These are phyloP conservation scores for Brasenia schreberi DNA, from an alignment of 164 flowering plant species.

Conservation along the genomic window DNA sequence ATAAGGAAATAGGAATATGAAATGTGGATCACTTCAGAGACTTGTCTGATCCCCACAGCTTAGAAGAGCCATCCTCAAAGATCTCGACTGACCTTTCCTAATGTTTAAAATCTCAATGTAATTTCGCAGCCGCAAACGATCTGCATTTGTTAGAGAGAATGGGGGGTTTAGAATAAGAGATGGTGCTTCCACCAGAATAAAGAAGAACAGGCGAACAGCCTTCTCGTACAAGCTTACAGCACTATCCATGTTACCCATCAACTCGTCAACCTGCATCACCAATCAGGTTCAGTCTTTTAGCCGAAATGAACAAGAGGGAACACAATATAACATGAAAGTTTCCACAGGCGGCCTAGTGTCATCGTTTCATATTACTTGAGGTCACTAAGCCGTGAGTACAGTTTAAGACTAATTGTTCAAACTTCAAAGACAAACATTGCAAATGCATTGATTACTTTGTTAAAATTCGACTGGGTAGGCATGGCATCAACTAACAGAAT, in stretches of 20 bases:
- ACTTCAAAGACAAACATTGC: too few species aligned
- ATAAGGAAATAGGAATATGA: too few species aligned
- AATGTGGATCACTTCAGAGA: constrained; percentile 8
- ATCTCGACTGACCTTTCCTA: constrained; percentile 55
- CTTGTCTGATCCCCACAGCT: constrained; percentile 42
- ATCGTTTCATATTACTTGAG: too few species aligned
- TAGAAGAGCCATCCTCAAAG: constrained; percentile 52
- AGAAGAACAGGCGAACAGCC: constrained; percentile 55
- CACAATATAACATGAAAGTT: too few species aligned
- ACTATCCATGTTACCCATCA: constrained; percentile 61
- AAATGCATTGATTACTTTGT: too few species aligned
- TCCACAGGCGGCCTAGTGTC: too few species aligned
- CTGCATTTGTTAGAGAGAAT: constrained; percentile 74
- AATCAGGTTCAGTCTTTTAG: not conserved
- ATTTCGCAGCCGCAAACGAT: constrained; percentile 58
- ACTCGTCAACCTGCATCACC: constrained; percentile 53
- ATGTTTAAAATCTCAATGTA: constrained; percentile 67
- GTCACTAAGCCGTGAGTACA: too few species aligned
- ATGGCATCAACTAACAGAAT: too few species aligned
- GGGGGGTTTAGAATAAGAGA: constrained; percentile 87
- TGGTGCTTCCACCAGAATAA: constrained; percentile 88
- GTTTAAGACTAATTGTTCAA: too few species aligned
- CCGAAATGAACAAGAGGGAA: not conserved
- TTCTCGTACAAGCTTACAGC: constrained; percentile 55
- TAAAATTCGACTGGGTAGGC: too few species aligned